Percentiles rank a stretch among this genome's conserved stretches.
These are phyloP conservation scores for Sphagnum magellanicum DNA, from an alignment of 228 moss, liverwort and hornwort genomes.

Conservation along the genomic window DNA sequence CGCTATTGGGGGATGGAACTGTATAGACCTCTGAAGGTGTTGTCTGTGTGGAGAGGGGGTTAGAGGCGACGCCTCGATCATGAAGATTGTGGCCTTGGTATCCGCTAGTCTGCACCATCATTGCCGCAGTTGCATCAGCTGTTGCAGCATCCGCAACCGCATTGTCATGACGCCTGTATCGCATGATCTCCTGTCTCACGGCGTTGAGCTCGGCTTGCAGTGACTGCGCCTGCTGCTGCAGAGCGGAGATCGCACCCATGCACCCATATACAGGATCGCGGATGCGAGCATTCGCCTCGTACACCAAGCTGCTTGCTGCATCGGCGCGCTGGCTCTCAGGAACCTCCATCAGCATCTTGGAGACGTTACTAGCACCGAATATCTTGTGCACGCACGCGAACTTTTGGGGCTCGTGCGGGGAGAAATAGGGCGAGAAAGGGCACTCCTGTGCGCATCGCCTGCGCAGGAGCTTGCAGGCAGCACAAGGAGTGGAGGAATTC, in stretches of 20 bases:
- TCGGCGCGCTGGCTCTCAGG: conserved; percentile 59
- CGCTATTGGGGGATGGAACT: conserved; percentile 24
- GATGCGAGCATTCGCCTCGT: conserved; percentile 61
- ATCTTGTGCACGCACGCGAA: conserved; percentile 61
- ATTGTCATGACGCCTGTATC: conserved; percentile 41
- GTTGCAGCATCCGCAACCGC: conserved; percentile 7
- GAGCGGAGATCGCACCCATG: conserved; percentile 63
- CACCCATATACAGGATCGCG: conserved; percentile 67
- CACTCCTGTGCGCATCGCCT: conserved; percentile 57
- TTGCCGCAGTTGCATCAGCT: conserved; percentile 2
- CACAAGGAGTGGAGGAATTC: conserved; percentile 39
- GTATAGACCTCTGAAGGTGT: conserved; percentile 24
- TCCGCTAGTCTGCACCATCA: neutral
- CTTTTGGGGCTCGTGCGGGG: conserved; percentile 55
- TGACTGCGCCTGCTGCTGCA: conserved; percentile 51
- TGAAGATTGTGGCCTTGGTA: conserved; percentile 9
- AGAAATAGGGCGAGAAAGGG: conserved; percentile 58
- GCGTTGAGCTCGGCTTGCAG: conserved; percentile 38
- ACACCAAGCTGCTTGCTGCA: conserved; percentile 54
- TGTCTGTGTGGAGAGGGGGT: conserved; percentile 4
- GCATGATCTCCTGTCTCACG: conserved; percentile 42
- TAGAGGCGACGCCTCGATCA: neutral
- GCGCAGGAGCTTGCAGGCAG: conserved; percentile 57
- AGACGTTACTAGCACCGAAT: conserved; percentile 58
- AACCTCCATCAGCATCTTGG: conserved; percentile 63